Evolutionary conservation across 306 rosid genomes (phyloP), one percentile per base, ranked within the genome.

Genomic region (Begonia fuchsioides): DNA sequence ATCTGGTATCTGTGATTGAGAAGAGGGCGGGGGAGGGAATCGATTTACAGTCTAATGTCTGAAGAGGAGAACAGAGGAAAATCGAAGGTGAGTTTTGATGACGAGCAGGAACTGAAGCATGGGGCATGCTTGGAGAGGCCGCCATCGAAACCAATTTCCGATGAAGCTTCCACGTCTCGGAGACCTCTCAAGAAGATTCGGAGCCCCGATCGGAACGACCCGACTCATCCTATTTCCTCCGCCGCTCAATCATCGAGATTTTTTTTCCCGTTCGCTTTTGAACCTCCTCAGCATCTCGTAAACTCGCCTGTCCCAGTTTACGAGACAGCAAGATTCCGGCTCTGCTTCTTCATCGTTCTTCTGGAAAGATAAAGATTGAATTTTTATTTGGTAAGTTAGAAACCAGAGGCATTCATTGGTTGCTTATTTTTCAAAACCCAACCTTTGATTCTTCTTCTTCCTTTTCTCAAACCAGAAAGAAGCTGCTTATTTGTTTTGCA

Each of bases 131-230:
- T 54, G 35, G 78, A 72, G 69, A 65, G 76, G 47, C 57, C 14
- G 18, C 83, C 48, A 59, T 73, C 83, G 93, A 78, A 70, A 72
- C 82, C 77, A 17, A 67, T 72, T 72, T 77, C 72, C 59, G 74
- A 72, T 63, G 86, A 70, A 13, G 69, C 68, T 54, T 75, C 76
- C 70, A 35, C 60, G 69, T 61, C 77, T 5, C 20, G 19, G 12
- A 72, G 95, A 44, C 92, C 95, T 72, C 70, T 72, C 17, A 90
- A 84, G 82, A 90, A 90, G 66, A 70, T 72, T 50, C 68, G 73
- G 14, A 70, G 86, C 70, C 88, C 96, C 0, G 62, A 72, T 41
- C 72, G 55, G 39, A 54, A 61, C 13, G 61, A 41, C 66, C 76
- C 58, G 11, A 18, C 48, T 39, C 49, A 10, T 47, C 50, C 35